Evolutionary conservation across 768 basidiomycete genomes (phyloP).

Genomic region (Cystobasidium tubakii): DNA sequence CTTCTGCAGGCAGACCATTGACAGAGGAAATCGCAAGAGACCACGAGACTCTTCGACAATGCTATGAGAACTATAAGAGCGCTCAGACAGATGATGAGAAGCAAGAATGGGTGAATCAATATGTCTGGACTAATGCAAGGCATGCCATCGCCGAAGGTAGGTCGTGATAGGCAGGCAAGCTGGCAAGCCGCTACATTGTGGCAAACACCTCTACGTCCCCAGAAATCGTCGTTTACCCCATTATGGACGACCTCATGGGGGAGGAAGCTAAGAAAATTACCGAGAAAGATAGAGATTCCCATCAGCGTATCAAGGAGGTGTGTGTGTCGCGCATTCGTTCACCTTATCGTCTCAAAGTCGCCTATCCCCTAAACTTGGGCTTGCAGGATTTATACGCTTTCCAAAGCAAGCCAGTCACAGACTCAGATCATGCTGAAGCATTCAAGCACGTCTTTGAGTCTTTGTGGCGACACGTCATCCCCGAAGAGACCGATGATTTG

Average conservation of each 20-base stretch:
- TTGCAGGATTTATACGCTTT: conserved; percentile 23
- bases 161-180: not conserved
- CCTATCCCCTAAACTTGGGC: not conserved
- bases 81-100: conserved; percentile 11
- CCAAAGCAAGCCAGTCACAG: conserved; percentile 14
- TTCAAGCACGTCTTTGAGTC: conserved; percentile 11
- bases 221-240: conserved; percentile 21
- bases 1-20: conserved; percentile 15
- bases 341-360: not conserved
- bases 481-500: conserved; percentile 27
- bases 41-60: conserved; percentile 26
- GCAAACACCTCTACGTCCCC: not conserved
- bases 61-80: conserved; percentile 26
- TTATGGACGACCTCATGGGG: conserved; percentile 17
- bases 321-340: not conserved
- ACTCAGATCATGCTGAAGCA: conserved; percentile 4
- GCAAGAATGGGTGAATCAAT: conserved; percentile 22
- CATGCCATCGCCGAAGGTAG: conserved; percentile 31
- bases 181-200: not conserved
- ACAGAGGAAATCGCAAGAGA: conserved; percentile 30
- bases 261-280: conserved; percentile 14
- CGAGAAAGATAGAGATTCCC: conserved; percentile 31
- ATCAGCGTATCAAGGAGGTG: conserved; percentile 28
- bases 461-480: conserved; percentile 19
- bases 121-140: conserved; percentile 21